These are phyloP conservation scores for Petrea volubilis DNA, from an alignment of 257 asterid species.

Conservation along the genomic window DNA sequence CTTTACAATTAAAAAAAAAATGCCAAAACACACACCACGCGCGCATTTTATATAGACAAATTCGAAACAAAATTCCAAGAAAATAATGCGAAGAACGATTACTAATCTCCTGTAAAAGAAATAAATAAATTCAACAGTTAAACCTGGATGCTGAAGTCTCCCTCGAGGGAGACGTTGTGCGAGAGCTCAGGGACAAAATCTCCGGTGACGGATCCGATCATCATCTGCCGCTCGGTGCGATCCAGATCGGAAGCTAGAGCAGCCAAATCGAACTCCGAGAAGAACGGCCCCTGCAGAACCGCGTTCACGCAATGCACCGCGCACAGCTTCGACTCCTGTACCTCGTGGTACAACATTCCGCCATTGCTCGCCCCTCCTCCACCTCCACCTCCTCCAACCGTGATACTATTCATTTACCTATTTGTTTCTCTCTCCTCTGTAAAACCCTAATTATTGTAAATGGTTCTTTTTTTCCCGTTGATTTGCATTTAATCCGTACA, in stretches of 20 bases:
- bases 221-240: slow-evolving; percentile 86
- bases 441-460: slow-evolving; percentile 23
- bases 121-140: background rate
- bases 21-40: background rate
- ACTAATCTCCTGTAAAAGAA: background rate
- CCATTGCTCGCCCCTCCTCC: slow-evolving; percentile 71
- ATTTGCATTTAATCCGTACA: background rate
- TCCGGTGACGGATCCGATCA: slow-evolving; percentile 76
- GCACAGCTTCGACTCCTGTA: slow-evolving; percentile 98
- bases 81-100: background rate
- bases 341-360: slow-evolving; percentile 98
- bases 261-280: slow-evolving; percentile 98
- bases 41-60: background rate
- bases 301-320: slow-evolving; percentile 99
- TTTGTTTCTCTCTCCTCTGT: background rate
- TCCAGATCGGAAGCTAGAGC: slow-evolving; percentile 98
- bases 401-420: slow-evolving; percentile 20
- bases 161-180: slow-evolving; percentile 66
- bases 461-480: background rate
- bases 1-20: background rate
- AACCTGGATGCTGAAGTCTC: slow-evolving; percentile 77
- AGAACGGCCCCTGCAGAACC: slow-evolving; percentile 93
- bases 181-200: slow-evolving; percentile 68
- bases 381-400: slow-evolving; percentile 31
- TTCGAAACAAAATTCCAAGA: background rate